Percentiles rank a stretch among this genome's conserved stretches.
Evolutionary conservation across 2,329 filamentous ascomycete species (phyloP).

Genomic region (Trichoderma brevicompactum): DNA sequence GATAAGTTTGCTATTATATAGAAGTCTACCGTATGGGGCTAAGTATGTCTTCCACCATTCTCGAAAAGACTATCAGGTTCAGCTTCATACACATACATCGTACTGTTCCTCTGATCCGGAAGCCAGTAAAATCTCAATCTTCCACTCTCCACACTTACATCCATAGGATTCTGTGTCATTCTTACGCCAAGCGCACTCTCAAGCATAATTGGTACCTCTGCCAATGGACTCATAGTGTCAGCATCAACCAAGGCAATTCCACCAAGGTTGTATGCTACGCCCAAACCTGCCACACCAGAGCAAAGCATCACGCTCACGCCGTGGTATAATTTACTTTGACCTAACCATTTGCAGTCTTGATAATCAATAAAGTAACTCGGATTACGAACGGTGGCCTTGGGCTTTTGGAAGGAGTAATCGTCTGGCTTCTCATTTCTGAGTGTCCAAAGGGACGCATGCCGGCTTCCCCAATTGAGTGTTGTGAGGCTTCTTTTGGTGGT

Average conservation of each 20-base stretch:
- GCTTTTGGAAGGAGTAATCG: slow-evolving; percentile 31
- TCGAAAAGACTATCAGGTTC: slow-evolving; percentile 34
- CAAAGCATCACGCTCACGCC: slow-evolving; percentile 52
- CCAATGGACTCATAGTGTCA: slow-evolving; percentile 49
- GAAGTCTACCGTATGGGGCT: too few relatives aligned
- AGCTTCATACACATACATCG: slow-evolving; percentile 54
- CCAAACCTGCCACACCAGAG: slow-evolving; percentile 49
- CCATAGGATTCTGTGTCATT: slow-evolving; percentile 55
- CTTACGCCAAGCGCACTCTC: slow-evolving; percentile 45
- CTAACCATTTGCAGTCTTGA: slow-evolving; percentile 58
- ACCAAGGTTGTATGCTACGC: slow-evolving; percentile 43
- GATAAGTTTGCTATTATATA: too few relatives aligned
- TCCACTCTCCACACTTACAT: slow-evolving; percentile 50
- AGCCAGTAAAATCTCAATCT: slow-evolving; percentile 52
- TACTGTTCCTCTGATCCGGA: slow-evolving; percentile 53
- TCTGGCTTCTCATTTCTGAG: slow-evolving; percentile 33
- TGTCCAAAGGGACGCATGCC: slow-evolving; percentile 46
- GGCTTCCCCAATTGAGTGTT: slow-evolving; percentile 53
- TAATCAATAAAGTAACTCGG: slow-evolving; percentile 54
- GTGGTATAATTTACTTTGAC: slow-evolving; percentile 44
- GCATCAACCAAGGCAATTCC: slow-evolving; percentile 54
- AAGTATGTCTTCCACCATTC: slow-evolving; percentile 30
- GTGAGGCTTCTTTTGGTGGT: slow-evolving; percentile 41
- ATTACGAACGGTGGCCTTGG: slow-evolving; percentile 39
- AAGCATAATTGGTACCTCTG: slow-evolving; percentile 52